Base-by-base conservation (phyloP, 2,329 filamentous ascomycete genomes). In the Aspergillus bombycis region DNA sequence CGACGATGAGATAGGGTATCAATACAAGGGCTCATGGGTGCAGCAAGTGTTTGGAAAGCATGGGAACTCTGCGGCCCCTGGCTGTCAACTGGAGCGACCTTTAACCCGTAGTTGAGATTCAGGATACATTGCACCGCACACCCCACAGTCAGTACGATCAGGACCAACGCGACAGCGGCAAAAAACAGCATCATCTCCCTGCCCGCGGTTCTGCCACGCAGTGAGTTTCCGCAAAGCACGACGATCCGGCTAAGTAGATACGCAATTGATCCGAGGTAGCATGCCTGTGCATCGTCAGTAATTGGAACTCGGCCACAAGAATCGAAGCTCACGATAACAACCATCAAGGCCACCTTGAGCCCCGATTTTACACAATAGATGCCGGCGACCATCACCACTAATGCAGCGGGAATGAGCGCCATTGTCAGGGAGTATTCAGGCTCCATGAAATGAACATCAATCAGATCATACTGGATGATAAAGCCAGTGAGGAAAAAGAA, bases 391-490 rank as follows among this genome's bases (percentile, higher is more conserved):
- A 69, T 65, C 38, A 67, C 19, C 1, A 68, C 14, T 12, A 69
- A 46, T 2, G 65, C 41, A 1, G 48, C 58, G 28, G 67, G 67
- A 9, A 70, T 62, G n/a, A 70, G 36, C 2, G 61, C 61, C 59
- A 66, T 50, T 8, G 68, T 70, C 5, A 70, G 45, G 1, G 60
- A 58, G 28, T 64, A 70, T 30, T 70, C 68, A 12, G 67, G 67
- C 46, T 67, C 64, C 10, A 60, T 21, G 19, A 66, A 70, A 53
- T 70, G 68, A 4, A 70, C 67, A 38, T 68, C 65, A 46, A 70
- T 60, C 1, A 69, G 50, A 21, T 62, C 54, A 46, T 70, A 70
- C 26, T 70, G 68, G 12, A 70, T 30, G 14, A 70, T 62, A 23
- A 70, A 70, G 5, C 63, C 61, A n/a, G 68, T 54, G 1, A 67